A percentile compares a stretch with the other conserved stretches of the same genome.
Conservation (phyloP, 2,329 filamentous ascomycete species). For the Ophiostoma novo-ulmi region DNA sequence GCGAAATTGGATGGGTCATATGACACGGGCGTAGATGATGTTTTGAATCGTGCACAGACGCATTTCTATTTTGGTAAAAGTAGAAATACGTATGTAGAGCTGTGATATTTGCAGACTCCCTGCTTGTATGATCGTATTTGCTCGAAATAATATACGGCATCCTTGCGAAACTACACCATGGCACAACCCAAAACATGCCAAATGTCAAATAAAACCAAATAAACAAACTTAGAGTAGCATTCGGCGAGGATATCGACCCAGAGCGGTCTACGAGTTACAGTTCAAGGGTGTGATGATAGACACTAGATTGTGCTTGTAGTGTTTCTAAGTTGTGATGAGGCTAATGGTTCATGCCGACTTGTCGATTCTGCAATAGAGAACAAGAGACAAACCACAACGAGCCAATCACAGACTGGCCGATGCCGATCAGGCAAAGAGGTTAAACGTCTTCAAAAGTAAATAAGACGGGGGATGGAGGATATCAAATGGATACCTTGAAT, state of each 20-base stretch:
- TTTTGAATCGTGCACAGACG: conserved; percentile 4
- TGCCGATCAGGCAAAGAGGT: not conserved
- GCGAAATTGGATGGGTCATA: not conserved
- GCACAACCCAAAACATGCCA: conserved; percentile 1
- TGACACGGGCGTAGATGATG: not conserved
- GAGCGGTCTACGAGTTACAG: too few species aligned
- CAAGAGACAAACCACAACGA: not conserved
- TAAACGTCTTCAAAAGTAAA: too few species aligned
- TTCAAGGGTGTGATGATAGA: too few species aligned
- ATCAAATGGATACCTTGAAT: too few species aligned
- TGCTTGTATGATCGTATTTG: too few species aligned
- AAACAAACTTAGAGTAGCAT: too few species aligned
- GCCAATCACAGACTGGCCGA: not conserved
- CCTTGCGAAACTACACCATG: conserved; percentile 10
- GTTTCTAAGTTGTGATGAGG: not conserved
- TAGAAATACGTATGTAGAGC: too few species aligned
- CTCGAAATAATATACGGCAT: not conserved
- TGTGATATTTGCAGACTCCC: too few species aligned
- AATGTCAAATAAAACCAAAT: not conserved
- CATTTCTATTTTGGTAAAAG: not conserved
- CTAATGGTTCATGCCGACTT: not conserved
- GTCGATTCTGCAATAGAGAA: too few species aligned
- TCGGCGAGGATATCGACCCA: too few species aligned
- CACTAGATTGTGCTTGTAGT: too few species aligned
- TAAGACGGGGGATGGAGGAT: too few species aligned